Base-by-base conservation (phyloP, 2,329 filamentous ascomycete species). In the Trichoderma semiorbis region DNA sequence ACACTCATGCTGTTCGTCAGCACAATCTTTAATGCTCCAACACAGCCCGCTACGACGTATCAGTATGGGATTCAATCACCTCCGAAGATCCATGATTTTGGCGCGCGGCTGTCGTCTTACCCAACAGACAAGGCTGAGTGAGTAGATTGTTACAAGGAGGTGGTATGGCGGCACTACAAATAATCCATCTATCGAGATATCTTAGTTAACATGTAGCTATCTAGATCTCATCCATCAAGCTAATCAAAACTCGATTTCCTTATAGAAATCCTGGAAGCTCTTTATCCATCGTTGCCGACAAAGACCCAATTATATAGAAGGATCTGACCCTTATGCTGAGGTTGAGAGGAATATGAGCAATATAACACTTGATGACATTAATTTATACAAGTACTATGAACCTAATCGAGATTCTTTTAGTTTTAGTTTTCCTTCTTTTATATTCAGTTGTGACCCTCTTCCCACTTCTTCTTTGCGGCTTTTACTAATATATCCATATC, bases 401-500 rank as follows among this genome's bases (percentile, higher is more conserved):
- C 28, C 28, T 58, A 30, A 28, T 28, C n/a, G 12, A 58, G 53
- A 58, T 28, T 14, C 26, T 32, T 24, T 62, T 62, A 21, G 16
- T 28, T 28, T 28, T 16, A 39, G 18, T 53, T 70, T 60, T 50
- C 57, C n/a, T 34, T 43, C 14, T 47, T 32, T 77, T 4, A 80
- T 76, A 63, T 83, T 81, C 26, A 84, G 78, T 39, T 84, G 74
- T 79, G 77, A 30, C 77, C 81, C 26, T 81, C 78, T 70, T 85
- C 82, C 81, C 82, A 84, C 77, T 84, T 84, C 82, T 86, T 88
- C 82, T 87, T 88, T 14, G 88, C 88, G 68, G 86, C 83, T 80
- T 85, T 86, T 73, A 82, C 75, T 69, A 90, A 76, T 30, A 78
- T 77, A 0, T 87, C 86, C 70, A 86, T 79, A 75, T 90, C 88